Base-by-base conservation (phyloP, 2,329 filamentous ascomycete species). In the Penicillium fuscoglaucum region DNA sequence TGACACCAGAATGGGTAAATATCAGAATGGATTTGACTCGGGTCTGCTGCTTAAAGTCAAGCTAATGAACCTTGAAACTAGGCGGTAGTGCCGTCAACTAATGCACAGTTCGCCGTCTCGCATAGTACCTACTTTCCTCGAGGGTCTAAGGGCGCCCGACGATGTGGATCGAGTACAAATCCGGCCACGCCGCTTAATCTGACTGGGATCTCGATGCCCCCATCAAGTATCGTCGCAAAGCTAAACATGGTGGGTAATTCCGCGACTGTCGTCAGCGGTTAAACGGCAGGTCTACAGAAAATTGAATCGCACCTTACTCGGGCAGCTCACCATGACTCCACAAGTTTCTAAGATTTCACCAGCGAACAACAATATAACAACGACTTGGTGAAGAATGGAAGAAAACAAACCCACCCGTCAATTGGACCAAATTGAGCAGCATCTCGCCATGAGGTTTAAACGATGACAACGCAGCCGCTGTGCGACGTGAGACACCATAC, bases 141-240 rank as follows among this genome's bases (percentile, higher is more conserved):
- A 57, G 56, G 52, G 62, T 63, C 60, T 58, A 66, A 61, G 58
- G 59, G 62, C 62, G 65, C 65, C 65, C 65, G 64, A 61, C 39
- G 55, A 52, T 51, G 64, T 66, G 65, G 64, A 64, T 64, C 61
- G 52, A 61, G 55, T 50, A 51, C 59, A 59, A 58, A 55, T 50
- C 57, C 54, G 58, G 50, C 53, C 54, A 53, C 37, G 41, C 48
- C 48, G 55, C 54, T 65, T 28, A 40, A 46, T 33, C 52, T 54
- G 55, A 45, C 56, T n/a, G 17, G 46, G 49, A 35, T 39, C 49
- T 58, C 57, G 33, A 49, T 54, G 33, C 39, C 21, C 50, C 50
- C 51, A 44, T 55, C 50, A 63, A 48, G 35, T 17, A 55, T 51
- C 45, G 17, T 49, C 43, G 24, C 52, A 41, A 60, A 49, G 51